Conservation (phyloP, 768 basidiomycete genomes). For the Termitomyces sp. region DNA sequence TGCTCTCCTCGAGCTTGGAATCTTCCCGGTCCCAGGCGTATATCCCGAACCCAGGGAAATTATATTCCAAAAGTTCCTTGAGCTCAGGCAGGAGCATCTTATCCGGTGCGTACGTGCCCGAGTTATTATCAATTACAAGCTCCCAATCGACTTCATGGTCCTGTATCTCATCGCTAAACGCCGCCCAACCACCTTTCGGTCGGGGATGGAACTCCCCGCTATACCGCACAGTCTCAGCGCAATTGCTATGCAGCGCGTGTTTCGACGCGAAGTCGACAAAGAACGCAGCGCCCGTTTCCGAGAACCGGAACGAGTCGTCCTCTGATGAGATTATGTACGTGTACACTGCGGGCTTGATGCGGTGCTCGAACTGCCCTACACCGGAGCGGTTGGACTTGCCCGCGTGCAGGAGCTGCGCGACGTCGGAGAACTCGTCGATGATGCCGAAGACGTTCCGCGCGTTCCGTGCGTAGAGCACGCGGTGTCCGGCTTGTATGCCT, state of each 20-base stretch:
- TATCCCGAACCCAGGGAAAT: conserved; percentile 63
- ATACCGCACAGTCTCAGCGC: conserved; percentile 60
- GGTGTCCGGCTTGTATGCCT: conserved; percentile 67
- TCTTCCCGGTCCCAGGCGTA: conserved; percentile 52
- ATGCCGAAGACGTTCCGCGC: conserved; percentile 58
- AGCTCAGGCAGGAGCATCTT: conserved; percentile 52
- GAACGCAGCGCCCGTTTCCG: conserved; percentile 83
- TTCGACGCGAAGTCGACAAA: conserved; percentile 85
- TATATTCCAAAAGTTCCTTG: conserved; percentile 56
- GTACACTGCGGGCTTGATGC: conserved; percentile 78
- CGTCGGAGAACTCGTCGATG: conserved; percentile 41
- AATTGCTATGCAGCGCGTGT: conserved; percentile 80
- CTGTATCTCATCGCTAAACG: conserved; percentile 46
- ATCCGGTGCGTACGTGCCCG: conserved; percentile 81
- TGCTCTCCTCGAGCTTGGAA: conserved; percentile 47
- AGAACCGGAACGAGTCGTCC: conserved; percentile 76
- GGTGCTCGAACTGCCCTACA: conserved; percentile 21
- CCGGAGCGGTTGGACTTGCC: conserved; percentile 18
- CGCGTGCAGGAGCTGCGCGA: conserved; percentile 47
- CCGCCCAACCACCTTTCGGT: conserved; percentile 61
- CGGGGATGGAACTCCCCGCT: conserved; percentile 78
- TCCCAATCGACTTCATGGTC: conserved; percentile 70
- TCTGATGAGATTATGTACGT: conserved; percentile 78
- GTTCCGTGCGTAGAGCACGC: conserved; percentile 67
- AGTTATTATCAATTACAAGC: conserved; percentile 81